Evolutionary conservation across 345 rosid genomes (phyloP), one percentile per base, ranked within the genome.

Genomic region (Hibiscus tridactylites): DNA sequence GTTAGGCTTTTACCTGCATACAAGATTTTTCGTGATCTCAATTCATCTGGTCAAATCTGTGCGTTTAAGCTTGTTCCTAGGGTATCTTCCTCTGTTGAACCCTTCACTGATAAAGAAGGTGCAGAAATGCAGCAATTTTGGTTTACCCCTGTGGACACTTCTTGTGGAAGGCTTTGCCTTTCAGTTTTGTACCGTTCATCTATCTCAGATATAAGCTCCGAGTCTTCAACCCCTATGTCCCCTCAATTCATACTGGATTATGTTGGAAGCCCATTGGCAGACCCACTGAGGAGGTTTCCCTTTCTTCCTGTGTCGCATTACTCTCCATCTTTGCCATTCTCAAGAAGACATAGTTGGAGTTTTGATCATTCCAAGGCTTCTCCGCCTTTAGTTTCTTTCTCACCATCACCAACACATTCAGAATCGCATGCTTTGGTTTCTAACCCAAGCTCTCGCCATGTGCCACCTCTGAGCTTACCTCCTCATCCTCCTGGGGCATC

Each of bases 231-330:
- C n/a, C 93, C 90, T 42, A 71, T 92, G 79, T 87, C 97, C 64
- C 89, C 99, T 29, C 92, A 87, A 26, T 85, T 90, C 78, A 95
- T 95, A 70, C 84, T 83, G 0, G 92, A 92, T 80, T 95, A 95
- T 95, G 99, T 95, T 80, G 99, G 99, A 57, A 92, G 99, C 78
- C 99, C 97, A 52, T 77, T 92, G 80, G 90, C 93, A 66, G 91
- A 95, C 72, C 97, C 96, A n/a, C 76, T 92, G 21, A 92, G 84
- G 80, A 88, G 87, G 70, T 87, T 92, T 54, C 86, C 97, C 24
- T 84, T 88, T 53, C 85, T 86, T 71, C 96, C 99, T 4, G 77
- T 83, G 69, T 74, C 92, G 1, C 88, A 81, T 54, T 86, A 88
- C 70, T 92, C 96, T 53, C 97, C 96, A 33, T 90, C 92, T 46